phyloP scores from a whole-genome alignment of 202 grass and related monocot genomes.

The Zizania palustris region DNA sequence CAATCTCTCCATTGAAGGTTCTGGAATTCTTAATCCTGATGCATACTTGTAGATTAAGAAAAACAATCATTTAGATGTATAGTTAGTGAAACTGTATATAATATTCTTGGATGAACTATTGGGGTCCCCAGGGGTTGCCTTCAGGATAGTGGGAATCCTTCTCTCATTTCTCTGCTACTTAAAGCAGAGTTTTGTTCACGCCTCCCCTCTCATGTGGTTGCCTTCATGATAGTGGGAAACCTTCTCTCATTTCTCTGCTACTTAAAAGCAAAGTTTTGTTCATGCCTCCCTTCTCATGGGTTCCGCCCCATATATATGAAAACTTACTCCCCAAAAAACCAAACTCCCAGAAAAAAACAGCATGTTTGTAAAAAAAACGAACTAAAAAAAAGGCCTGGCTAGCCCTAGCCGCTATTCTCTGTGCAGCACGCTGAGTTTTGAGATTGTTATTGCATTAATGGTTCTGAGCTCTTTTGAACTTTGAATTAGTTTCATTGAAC shows the following conservation, averaged over 20 bases:
- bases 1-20: constrained; percentile 99
- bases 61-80: background rate
- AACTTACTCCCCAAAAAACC: too few species aligned
- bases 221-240: background rate
- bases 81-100: constrained; percentile 10
- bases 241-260: constrained; percentile 6
- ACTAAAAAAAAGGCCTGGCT: too few species aligned
- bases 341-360: too few species aligned
- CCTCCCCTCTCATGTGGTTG: too few species aligned
- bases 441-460: background rate
- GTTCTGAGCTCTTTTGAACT: background rate
- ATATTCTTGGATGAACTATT: constrained; percentile 12
- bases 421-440: background rate
- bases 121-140: background rate
- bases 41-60: background rate
- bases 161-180: background rate
- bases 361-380: too few species aligned
- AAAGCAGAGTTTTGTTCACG: too few species aligned
- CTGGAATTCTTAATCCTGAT: constrained; percentile 25
- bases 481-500: constrained; percentile 17
- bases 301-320: too few species aligned
- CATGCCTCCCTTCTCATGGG: too few species aligned
- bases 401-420: too few species aligned
- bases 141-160: background rate
- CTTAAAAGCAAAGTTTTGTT: too few species aligned